Evolutionary conservation across 352 stramenopile genomes (phyloP), one percentile per base, ranked within the genome.

Genomic region (Phytophthora chlamydospora): DNA sequence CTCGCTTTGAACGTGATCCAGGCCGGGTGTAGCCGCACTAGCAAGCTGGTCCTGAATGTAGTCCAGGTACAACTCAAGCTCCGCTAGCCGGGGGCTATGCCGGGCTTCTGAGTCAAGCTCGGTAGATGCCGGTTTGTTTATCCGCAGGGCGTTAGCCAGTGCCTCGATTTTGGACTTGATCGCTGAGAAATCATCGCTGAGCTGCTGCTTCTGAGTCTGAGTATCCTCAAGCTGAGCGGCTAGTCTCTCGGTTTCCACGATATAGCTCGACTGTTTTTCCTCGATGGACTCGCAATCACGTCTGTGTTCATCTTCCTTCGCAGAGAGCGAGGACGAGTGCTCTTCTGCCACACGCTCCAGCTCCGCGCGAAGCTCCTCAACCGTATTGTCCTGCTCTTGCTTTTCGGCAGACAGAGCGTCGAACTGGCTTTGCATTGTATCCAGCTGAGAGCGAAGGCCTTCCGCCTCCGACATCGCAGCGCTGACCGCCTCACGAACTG

Each of bases 261-360:
- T 2, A 21, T 46, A n/a, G 3, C 13, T 8, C 27, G 17, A 19
- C n/a, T 60, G 53, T 8, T 60, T 54, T 21, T 59, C 44, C 33
- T 66, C 35, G 2, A 62, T 12, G 2, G 29, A 27, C 4, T 59
- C 29, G 29, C 40, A 54, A 46, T 34, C 38, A 33, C 16, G 39
- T 40, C 33, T 45, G 36, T 66, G 56, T 24, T 68, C 50, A 9
- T 62, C 13, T 27, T 73, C 51, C 10, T 62, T 52, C 7, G 57
- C 47, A 13, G 47, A 42, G 5, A 78, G 58, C 29, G 51, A 59
- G 0, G 47, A 8, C 0, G 53, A 49, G 44, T 80, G 52, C 2
- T 74, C 40, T 57, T 70, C 53, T 17, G 64, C 64, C 7, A 74
- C 49, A 2, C 43, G 35, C 39, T 80, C 53, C 4, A 82, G 29